A percentile compares a stretch with the other conserved stretches of the same genome.
These are phyloP conservation scores for Thelephora terrestris DNA, from an alignment of 1,284 basidiomycete genomes.

Conservation along the genomic window DNA sequence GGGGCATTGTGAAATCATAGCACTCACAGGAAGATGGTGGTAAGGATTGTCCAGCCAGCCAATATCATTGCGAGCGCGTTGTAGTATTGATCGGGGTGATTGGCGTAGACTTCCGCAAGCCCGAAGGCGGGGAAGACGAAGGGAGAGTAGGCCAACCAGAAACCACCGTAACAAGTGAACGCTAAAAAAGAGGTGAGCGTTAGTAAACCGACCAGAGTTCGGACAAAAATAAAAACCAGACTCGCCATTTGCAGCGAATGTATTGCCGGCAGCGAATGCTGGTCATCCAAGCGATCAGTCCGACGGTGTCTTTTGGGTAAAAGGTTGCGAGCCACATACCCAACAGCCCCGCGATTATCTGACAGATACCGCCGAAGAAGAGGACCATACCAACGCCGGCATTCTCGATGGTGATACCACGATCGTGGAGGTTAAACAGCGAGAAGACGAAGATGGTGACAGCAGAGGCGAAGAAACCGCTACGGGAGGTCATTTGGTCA, in stretches of 20 bases:
- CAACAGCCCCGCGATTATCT: slow-evolving; percentile 71
- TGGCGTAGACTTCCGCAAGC: slow-evolving; percentile 41
- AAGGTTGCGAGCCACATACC: neutral
- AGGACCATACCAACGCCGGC: slow-evolving; percentile 79
- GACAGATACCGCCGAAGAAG: slow-evolving; percentile 76
- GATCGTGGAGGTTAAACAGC: slow-evolving; percentile 49
- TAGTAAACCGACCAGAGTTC: too few species aligned
- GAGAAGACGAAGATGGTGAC: slow-evolving; percentile 66
- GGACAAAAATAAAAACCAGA: slow-evolving; percentile 11
- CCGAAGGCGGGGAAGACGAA: slow-evolving; percentile 57
- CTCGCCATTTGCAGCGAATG: slow-evolving; percentile 60
- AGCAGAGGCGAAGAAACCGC: slow-evolving; percentile 66
- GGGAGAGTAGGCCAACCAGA: slow-evolving; percentile 73
- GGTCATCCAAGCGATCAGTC: too few species aligned
- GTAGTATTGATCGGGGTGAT: slow-evolving; percentile 30
- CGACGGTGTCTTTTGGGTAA: slow-evolving; percentile 31
- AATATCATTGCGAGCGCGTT: slow-evolving; percentile 61
- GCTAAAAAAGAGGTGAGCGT: slow-evolving; percentile 36
- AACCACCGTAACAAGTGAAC: slow-evolving; percentile 75
- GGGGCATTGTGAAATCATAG: too few species aligned
- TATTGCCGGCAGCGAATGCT: slow-evolving; percentile 71
- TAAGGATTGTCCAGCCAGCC: slow-evolving; percentile 62
- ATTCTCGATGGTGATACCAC: slow-evolving; percentile 48
- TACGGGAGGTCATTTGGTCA: too few species aligned
- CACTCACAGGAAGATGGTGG: slow-evolving; percentile 49